A percentile compares a stretch with the other conserved stretches of the same genome.
phyloP scores from a whole-genome alignment of 805 yeast genomes.

The Kuraishia molischiana region DNA sequence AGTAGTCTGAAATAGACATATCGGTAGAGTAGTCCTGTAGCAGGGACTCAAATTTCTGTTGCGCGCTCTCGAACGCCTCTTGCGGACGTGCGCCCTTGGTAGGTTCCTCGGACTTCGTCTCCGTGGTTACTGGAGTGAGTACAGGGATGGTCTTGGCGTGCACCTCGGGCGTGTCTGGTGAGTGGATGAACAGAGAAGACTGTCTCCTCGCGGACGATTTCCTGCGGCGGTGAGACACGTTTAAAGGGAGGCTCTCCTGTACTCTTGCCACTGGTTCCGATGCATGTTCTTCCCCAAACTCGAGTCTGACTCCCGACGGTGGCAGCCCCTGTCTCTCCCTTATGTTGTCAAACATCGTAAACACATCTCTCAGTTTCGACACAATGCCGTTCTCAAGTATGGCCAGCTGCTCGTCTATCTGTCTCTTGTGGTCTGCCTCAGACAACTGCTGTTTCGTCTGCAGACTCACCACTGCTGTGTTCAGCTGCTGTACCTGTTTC shows the following conservation, averaged over 20 bases:
- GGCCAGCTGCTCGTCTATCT: slow-evolving; percentile 25
- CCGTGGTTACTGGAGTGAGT: background rate
- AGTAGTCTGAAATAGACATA: background rate
- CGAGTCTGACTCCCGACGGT: slow-evolving; percentile 4
- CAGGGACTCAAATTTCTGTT: background rate
- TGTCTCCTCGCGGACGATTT: slow-evolving; percentile 1
- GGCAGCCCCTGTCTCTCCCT: slow-evolving; percentile 30
- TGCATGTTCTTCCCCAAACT: too few species aligned
- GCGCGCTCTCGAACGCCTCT: background rate
- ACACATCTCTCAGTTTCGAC: slow-evolving; percentile 33
- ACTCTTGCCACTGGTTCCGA: too few species aligned
- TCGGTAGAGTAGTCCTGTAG: background rate
- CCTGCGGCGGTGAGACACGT: background rate
- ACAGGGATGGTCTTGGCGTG: slow-evolving; percentile 2
- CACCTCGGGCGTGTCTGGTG: slow-evolving; percentile 1
- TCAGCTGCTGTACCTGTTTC: slow-evolving; percentile 34
- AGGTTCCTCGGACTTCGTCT: background rate
- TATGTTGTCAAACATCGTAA: slow-evolving; percentile 29
- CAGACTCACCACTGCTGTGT: slow-evolving; percentile 37
- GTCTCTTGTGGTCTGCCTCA: slow-evolving; percentile 6
- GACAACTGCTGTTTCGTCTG: slow-evolving; percentile 22
- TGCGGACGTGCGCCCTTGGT: background rate
- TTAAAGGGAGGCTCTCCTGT: too few species aligned
- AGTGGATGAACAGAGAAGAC: slow-evolving; percentile 5
- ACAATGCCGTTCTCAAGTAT: slow-evolving; percentile 30